Percentiles rank a stretch among this genome's conserved stretches.
phyloP scores from a whole-genome alignment of 805 yeast species.

The Metschnikowia aberdeeniae region DNA sequence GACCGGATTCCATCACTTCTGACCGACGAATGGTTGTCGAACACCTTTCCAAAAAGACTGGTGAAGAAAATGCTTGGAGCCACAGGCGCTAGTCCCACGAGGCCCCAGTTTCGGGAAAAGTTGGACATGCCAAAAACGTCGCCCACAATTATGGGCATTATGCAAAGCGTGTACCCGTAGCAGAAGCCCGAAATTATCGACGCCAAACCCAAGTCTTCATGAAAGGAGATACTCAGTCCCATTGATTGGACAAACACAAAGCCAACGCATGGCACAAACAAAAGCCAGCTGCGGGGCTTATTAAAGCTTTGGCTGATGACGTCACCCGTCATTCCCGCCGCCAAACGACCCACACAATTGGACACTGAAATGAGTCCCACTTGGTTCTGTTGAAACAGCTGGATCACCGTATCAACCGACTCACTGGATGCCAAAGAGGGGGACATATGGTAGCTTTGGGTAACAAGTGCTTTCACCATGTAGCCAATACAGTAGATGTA shows the following conservation, averaged over 20 bases:
- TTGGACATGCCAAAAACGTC: constrained; percentile 67
- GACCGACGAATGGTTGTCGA: constrained; percentile 44
- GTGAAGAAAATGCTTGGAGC: constrained; percentile 58
- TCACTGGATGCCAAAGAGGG: constrained; percentile 3
- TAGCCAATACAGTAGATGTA: constrained; percentile 45
- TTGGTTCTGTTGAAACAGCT: constrained; percentile 61
- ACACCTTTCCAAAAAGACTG: constrained; percentile 56
- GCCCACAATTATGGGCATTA: constrained; percentile 71
- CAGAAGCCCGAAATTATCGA: constrained; percentile 63
- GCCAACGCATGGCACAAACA: constrained; percentile 49
- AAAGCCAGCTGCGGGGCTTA: constrained; percentile 49
- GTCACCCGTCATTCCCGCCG: constrained; percentile 65
- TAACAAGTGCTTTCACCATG: constrained; percentile 38
- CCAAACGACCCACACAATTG: constrained; percentile 62
- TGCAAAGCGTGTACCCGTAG: constrained; percentile 70
- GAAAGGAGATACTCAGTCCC: constrained; percentile 34
- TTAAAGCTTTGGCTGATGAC: constrained; percentile 43
- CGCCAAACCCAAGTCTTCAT: constrained; percentile 41
- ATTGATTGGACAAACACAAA: constrained; percentile 48
- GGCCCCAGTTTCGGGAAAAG: constrained; percentile 73
- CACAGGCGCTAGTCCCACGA: constrained; percentile 63
- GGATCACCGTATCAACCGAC: constrained; percentile 35
- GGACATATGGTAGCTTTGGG: constrained; percentile 9
- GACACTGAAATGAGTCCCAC: constrained; percentile 68
- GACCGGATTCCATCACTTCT: constrained; percentile 12